Base-by-base conservation (phyloP, 2,329 filamentous ascomycete species). In the Aspergillus ustus region DNA sequence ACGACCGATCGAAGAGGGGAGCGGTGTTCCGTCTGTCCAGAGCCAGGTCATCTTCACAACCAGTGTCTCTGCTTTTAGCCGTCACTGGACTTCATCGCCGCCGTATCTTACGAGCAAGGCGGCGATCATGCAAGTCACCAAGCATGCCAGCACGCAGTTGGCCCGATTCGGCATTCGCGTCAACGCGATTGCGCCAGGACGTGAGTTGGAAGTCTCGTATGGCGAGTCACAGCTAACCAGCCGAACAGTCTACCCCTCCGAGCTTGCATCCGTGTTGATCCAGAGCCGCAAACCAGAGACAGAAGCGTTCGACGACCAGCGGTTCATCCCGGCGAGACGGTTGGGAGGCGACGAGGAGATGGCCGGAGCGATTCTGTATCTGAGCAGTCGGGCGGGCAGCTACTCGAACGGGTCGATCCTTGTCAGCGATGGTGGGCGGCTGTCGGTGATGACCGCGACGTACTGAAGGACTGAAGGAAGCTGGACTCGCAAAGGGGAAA, bases 1-100 rank as follows among this genome's bases (percentile, higher is more conserved):
- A 65, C 40, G 43, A 37, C 52, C 52, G 11, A 9, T 45, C 9
- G 17, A 4, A 3, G 19, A 44, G 7, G 52, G 52, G 9, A 28
- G 34, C 8, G 52, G 31, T 2, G 52, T 55, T 2, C 52, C 52
- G 20, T 45, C 52, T 1, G 45, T 55, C 15, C 52, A 73, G 48
- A 70, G 68, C 62, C 71, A 73, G 53, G 65, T 72, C 19, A 72
- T 73, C 19, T 59, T 62, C 34, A 69, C 66, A 15, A 68, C 55
- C 44, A 69, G 65, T 31, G 65, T 72, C 13, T 60, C 62, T 2
- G 66, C 59, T 1, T 71, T 69, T 50, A 66, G 60, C 34, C 61
- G 70, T 3, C 64, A 74, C 25, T 65, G 69, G 19, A 34, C 62
- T 1, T 56, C 64, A 0, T 59, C 60, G 3, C 61, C 61, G 29